Conservation (phyloP, 129 eudicot genomes). For the Dittrichia graveolens region DNA sequence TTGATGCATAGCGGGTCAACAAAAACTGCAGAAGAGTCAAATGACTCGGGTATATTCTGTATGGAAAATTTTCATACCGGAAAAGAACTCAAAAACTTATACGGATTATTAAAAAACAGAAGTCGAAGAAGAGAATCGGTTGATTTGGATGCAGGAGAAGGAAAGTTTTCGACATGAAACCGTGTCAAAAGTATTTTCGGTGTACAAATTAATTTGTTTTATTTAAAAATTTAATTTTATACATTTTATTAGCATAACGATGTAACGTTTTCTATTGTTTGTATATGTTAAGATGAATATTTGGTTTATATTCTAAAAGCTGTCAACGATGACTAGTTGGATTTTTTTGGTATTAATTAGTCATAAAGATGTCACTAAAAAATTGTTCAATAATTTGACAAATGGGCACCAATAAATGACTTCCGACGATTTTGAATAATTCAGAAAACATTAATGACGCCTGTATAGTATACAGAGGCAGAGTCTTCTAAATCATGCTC, state of each 20-base stretch:
- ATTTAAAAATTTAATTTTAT: too few species aligned
- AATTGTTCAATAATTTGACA: conserved; percentile 20
- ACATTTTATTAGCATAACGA: too few species aligned
- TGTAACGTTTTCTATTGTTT: neutral
- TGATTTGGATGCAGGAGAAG: conserved; percentile 50
- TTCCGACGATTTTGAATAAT: conserved; percentile 22
- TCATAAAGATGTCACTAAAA: neutral
- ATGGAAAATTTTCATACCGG: conserved; percentile 43
- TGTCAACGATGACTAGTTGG: conserved; percentile 1
- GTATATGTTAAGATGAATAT: neutral
- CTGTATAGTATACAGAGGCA: too few species aligned
- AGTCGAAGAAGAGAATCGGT: conserved; percentile 54
- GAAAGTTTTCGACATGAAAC: conserved; percentile 30
- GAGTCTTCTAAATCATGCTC: conserved; percentile 22
- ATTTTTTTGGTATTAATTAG: neutral
- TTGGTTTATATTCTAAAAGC: conserved; percentile 2
- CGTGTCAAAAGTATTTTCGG: neutral
- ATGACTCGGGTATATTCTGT: conserved; percentile 39
- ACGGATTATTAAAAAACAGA: conserved; percentile 48
- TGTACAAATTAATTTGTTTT: neutral
- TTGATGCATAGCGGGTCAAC: conserved; percentile 37
- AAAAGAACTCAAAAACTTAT: conserved; percentile 57
- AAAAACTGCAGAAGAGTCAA: conserved; percentile 39
- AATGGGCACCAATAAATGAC: conserved; percentile 33
- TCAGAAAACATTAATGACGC: conserved; percentile 7